Percentiles rank a stretch among this genome's conserved stretches.
Evolutionary conservation across 345 rosid genomes (phyloP).

Genomic region (Cardiospermum halicacabum): DNA sequence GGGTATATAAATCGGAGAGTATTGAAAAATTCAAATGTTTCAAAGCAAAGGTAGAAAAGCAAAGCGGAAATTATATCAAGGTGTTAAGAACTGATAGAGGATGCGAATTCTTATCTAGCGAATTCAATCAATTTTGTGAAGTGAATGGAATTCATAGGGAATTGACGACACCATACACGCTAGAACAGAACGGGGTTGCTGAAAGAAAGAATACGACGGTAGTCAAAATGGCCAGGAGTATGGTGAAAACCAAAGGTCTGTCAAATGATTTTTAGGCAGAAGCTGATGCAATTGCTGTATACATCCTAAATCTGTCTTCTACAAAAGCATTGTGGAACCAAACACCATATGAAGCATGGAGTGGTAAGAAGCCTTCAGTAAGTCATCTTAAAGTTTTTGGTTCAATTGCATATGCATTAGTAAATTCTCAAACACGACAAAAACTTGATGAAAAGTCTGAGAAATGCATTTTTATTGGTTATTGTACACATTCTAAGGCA

Average conservation of each 20-base stretch:
- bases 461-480: too few species aligned
- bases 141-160: background rate
- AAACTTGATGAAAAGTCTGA: too few species aligned
- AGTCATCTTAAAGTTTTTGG: too few species aligned
- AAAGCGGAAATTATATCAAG: conserved; percentile 1
- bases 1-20: background rate
- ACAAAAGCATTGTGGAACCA: too few species aligned
- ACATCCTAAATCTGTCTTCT: too few species aligned
- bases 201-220: background rate
- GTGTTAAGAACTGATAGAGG: background rate
- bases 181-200: conserved; percentile 7
- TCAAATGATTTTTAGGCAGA: background rate
- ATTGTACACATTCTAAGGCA: too few species aligned
- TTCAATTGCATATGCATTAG: too few species aligned
- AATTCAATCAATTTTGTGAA: background rate
- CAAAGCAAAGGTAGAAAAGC: background rate
- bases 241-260: background rate
- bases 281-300: too few species aligned
- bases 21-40: background rate
- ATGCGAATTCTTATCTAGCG: background rate
- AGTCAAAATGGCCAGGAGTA: background rate
- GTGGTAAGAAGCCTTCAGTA: too few species aligned
- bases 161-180: background rate
- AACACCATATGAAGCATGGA: too few species aligned
- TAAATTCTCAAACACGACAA: too few species aligned